phyloP scores from a whole-genome alignment of 495 filamentous ascomycete genomes.

The Cairneyella variabilis region DNA sequence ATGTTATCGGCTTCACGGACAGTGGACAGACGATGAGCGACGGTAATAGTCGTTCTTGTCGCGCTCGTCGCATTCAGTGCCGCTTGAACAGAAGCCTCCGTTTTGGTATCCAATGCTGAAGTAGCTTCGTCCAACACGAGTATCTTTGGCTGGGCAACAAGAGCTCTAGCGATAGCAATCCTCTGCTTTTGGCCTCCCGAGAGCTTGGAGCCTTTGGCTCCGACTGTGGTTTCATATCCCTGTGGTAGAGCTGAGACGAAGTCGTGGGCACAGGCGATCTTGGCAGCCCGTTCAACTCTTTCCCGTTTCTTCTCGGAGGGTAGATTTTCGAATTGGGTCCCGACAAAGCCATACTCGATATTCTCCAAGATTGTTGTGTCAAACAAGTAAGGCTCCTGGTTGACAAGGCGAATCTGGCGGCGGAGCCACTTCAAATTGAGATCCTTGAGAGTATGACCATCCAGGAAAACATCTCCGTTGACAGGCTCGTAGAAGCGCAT shows the following conservation, averaged over 20 bases:
- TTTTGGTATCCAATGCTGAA: conserved; percentile 34
- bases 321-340: conserved; percentile 20
- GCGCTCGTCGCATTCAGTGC: conserved; percentile 29
- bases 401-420: conserved; percentile 3
- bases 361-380: conserved; percentile 5
- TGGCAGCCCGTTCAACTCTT: conserved; percentile 30
- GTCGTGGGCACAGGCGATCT: conserved; percentile 36
- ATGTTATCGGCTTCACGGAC: conserved; percentile 49
- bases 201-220: conserved; percentile 41
- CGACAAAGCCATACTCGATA: conserved; percentile 38
- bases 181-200: conserved; percentile 59
- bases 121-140: conserved; percentile 55
- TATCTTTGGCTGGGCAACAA: conserved; percentile 41
- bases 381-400: conserved; percentile 7
- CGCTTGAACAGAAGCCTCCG: conserved; percentile 48
- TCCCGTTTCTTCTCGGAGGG: conserved; percentile 16
- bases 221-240: conserved; percentile 44
- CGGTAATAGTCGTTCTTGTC: conserved; percentile 50
- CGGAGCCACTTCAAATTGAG: conserved; percentile 3
- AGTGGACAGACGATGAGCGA: conserved; percentile 56
- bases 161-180: conserved; percentile 54
- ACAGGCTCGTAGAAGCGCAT: conserved; percentile 43
- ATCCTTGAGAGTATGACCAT: conserved; percentile 41
- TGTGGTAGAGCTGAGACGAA: conserved; percentile 40
- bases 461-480: conserved; percentile 42